Conservation (phyloP, 768 basidiomycete species). For the Paxillus rubicundulus region DNA sequence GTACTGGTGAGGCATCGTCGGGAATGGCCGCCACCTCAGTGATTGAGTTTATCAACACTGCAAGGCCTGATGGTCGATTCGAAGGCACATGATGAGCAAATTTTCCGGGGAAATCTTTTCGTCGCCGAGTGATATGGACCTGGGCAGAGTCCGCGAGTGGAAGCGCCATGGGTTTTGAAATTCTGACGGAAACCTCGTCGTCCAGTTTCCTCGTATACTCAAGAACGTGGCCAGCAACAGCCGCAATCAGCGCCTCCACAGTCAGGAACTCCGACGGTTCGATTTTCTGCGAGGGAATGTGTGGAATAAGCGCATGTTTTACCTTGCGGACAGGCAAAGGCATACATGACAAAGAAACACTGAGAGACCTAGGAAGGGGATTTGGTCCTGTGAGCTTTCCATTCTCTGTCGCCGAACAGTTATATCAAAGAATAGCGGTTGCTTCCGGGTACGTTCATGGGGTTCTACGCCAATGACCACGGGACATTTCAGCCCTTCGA, state of each 20-base stretch:
- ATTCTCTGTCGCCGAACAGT: conserved; percentile 23
- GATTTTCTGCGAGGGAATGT: conserved; percentile 40
- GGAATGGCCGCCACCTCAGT: too few species aligned
- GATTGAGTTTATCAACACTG: not conserved
- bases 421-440: conserved; percentile 56
- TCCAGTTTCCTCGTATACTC: conserved; percentile 17
- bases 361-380: conserved; percentile 22
- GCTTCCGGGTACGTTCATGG: conserved; percentile 62
- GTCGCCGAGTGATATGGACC: conserved; percentile 54
- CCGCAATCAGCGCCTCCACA: conserved; percentile 66
- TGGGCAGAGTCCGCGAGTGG: conserved; percentile 64
- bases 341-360: conserved; percentile 33
- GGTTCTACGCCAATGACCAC: conserved; percentile 68
- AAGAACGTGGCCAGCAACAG: conserved; percentile 49
- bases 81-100: not conserved
- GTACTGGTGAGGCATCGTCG: conserved; percentile 1
- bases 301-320: not conserved
- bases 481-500: conserved; percentile 45
- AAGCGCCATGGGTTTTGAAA: conserved; percentile 71
- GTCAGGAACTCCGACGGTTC: conserved; percentile 53
- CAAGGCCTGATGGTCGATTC: not conserved
- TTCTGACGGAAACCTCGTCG: conserved; percentile 47
- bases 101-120: conserved; percentile 33
- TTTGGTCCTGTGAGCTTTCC: not conserved
- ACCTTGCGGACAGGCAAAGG: not conserved